Base-by-base conservation (phyloP, 768 basidiomycete genomes). In the Suillus paluster region DNA sequence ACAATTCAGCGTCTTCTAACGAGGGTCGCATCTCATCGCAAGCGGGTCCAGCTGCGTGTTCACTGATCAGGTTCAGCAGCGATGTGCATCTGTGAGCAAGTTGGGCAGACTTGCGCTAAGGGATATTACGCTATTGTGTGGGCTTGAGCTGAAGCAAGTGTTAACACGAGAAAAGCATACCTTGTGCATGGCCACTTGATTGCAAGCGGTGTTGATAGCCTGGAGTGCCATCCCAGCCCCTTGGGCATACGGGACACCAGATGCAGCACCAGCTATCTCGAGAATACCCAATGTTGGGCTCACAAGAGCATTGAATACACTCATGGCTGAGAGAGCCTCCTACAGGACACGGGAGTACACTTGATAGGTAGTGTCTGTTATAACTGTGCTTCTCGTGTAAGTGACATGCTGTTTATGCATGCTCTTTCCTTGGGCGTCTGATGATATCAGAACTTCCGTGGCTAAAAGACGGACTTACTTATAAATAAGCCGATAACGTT, bases 151-250 rank as follows among this genome's bases (percentile, higher is more conserved):
- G 39, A 56, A 59, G 34, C 53, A 1, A 27, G 41, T 15, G 5
- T 12, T 10, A 15, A 38, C 14, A 27, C 19, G 60, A 39, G 59
- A 48, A 63, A 55, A 42, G 52, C 65, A 61, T 56, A 85, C 86
- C 80, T 84, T 86, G 69, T 84, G 79, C 23, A 79, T 69, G 23
- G 76, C 68, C 21, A 86, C 77, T 60, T 84, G 74, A 8, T 80
- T 75, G 64, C 85, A 87, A 21, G 77, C 63, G 8, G 71, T 60
- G n/a, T 74, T 71, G 62, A 86, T 84, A 59, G 81, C 77, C 63
- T 81, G 75, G 10, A 85, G 64, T 0, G 79, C 63, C 58, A 78
- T 70, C 7, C 80, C 81, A 19, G 78, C 80, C 4, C 81, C 76
- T 0, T 81, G 76, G 30, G 79, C 78, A 48, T 79, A 81, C 6